Conservation (phyloP, 345 rosid species). For the Adansonia digitata region DNA sequence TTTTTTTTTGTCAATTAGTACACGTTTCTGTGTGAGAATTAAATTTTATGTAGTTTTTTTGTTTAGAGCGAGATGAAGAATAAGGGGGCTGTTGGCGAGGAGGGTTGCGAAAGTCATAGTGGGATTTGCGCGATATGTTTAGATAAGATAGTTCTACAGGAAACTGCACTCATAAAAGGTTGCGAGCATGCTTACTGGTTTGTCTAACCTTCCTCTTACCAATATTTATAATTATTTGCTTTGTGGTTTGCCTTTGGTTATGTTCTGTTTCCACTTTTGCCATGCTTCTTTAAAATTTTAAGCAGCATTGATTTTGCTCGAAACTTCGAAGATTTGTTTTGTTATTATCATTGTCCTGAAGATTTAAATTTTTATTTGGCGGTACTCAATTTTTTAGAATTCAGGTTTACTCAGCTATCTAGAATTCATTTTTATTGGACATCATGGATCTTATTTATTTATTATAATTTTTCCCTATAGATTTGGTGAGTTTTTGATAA, state of each 20-base stretch:
- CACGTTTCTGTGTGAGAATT: background rate
- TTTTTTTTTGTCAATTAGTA: background rate
- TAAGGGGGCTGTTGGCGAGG: conserved; percentile 22
- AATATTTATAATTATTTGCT: background rate
- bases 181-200: conserved; percentile 99
- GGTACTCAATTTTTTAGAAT: conserved; percentile 13
- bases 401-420: conserved; percentile 11
- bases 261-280: background rate
- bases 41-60: conserved; percentile 1
- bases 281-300: background rate
- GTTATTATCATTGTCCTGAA: background rate
- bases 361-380: background rate
- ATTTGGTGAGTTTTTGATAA: background rate
- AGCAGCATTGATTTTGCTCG: background rate
- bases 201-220: conserved; percentile 21
- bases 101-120: conserved; percentile 53
- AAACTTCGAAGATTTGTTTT: background rate
- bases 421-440: background rate
- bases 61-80: conserved; percentile 39
- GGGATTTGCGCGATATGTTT: conserved; percentile 86
- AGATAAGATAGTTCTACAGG: conserved; percentile 73
- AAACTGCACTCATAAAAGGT: conserved; percentile 86
- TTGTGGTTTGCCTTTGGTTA: background rate
- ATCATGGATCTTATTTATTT: background rate
- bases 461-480: background rate